phyloP scores from a whole-genome alignment of 371 early-diverging fungal genomes.

The Phascolomyces articulosus region DNA sequence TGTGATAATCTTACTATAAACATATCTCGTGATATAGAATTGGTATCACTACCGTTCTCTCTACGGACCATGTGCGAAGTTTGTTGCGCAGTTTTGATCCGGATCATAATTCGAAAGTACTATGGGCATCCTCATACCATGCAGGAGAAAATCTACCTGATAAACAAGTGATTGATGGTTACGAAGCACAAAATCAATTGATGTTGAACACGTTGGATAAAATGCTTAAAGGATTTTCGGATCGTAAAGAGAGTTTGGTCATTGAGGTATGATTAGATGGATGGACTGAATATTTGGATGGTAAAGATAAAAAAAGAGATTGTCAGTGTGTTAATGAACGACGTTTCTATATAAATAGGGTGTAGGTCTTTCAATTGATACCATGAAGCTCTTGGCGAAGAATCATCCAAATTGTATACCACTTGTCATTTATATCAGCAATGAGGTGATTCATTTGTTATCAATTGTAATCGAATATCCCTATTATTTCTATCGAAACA shows the following conservation, averaged over 20 bases:
- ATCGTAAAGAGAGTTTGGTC: slow-evolving; percentile 35
- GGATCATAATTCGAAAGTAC: slow-evolving; percentile 20
- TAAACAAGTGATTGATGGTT: slow-evolving; percentile 24
- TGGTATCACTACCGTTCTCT: slow-evolving; percentile 40
- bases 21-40: too few species aligned
- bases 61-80: slow-evolving; percentile 40
- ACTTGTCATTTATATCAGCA: slow-evolving; percentile 39
- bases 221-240: slow-evolving; percentile 22
- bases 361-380: slow-evolving; percentile 40
- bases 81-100: slow-evolving; percentile 41
- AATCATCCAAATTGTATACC: slow-evolving; percentile 41
- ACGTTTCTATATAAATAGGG: slow-evolving; percentile 22
- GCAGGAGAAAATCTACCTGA: slow-evolving; percentile 22
- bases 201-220: slow-evolving; percentile 30
- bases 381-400: slow-evolving; percentile 23
- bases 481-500: too few species aligned
- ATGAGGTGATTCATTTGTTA: too few species aligned
- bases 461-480: too few species aligned
- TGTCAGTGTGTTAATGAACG: not conserved
- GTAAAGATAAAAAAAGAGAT: not conserved
- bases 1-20: too few species aligned
- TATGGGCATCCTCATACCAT: slow-evolving; percentile 44
- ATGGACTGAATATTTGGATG: not conserved
- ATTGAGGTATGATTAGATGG: slow-evolving; percentile 33
- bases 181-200: slow-evolving; percentile 40